These are phyloP conservation scores for Waitea zeae DNA, from an alignment of 1,284 basidiomycete genomes.

Conservation along the genomic window DNA sequence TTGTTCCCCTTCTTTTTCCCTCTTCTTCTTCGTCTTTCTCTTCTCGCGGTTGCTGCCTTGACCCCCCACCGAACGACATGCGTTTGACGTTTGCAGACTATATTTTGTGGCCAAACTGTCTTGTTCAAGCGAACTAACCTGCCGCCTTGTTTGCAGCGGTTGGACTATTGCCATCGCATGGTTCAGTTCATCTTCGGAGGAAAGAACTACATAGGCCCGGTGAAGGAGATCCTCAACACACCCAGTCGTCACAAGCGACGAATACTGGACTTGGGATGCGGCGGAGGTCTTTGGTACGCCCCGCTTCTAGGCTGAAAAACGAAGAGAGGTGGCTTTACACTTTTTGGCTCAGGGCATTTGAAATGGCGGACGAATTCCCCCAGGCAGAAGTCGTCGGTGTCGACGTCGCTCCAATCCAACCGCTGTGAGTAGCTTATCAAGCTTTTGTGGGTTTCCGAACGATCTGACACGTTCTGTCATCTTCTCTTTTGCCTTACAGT, in stretches of 20 bases:
- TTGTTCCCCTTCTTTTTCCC: too few species aligned
- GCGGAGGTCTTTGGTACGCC: slow-evolving; percentile 30
- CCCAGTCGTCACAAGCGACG: slow-evolving; percentile 14
- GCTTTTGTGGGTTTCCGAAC: too few species aligned
- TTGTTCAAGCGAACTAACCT: too few species aligned
- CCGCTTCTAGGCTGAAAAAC: slow-evolving; percentile 3
- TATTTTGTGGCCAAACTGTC: slow-evolving; percentile 1
- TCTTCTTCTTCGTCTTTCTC: too few species aligned
- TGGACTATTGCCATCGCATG: slow-evolving; percentile 40
- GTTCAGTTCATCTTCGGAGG: slow-evolving; percentile 46
- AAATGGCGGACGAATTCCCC: slow-evolving; percentile 53
- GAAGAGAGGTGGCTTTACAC: too few species aligned
- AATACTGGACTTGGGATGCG: slow-evolving; percentile 53
- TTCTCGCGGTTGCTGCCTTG: too few species aligned
- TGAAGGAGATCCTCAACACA: slow-evolving; percentile 26
- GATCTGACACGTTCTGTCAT: too few species aligned
- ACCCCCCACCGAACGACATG: too few species aligned
- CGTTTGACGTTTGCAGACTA: background rate
- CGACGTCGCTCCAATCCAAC: slow-evolving; percentile 53
- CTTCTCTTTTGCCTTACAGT: too few species aligned
- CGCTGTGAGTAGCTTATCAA: slow-evolving; percentile 24
- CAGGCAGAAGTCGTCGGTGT: slow-evolving; percentile 46
- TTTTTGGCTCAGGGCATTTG: slow-evolving; percentile 44
- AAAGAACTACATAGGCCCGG: slow-evolving; percentile 45
- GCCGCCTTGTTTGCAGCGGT: too few species aligned